Percentiles rank a stretch among this genome's conserved stretches.
phyloP scores from a whole-genome alignment of 1,284 basidiomycete genomes.

The Cutaneotrichosporon sp. region DNA sequence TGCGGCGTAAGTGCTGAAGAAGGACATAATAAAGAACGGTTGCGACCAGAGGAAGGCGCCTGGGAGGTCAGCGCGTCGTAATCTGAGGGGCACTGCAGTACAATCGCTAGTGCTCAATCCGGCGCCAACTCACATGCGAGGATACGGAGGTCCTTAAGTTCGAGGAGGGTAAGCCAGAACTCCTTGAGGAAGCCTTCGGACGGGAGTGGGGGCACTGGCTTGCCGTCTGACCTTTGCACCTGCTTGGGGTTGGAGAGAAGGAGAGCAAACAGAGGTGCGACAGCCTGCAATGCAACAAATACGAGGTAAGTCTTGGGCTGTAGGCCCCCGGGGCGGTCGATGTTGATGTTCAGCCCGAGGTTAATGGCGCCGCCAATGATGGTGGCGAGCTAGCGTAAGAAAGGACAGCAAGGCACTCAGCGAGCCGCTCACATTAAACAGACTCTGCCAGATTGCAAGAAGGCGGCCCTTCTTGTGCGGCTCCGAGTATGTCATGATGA shows the following conservation, averaged over 20 bases:
- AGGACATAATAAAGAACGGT: constrained; percentile 33
- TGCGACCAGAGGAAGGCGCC: constrained; percentile 20
- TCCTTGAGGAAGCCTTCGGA: constrained; percentile 25
- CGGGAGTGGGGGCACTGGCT: constrained; percentile 32
- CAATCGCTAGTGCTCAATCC: no score
- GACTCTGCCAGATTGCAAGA: constrained; percentile 44
- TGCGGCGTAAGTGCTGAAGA: constrained; percentile 31
- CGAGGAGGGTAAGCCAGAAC: constrained; percentile 31
- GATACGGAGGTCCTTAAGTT: constrained; percentile 20
- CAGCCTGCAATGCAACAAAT: constrained; percentile 45
- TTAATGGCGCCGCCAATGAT: constrained; percentile 45
- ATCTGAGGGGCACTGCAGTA: no score
- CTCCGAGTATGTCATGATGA: constrained; percentile 35
- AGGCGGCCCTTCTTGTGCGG: constrained; percentile 34
- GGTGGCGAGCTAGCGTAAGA: constrained; percentile 22
- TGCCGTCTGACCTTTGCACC: constrained; percentile 43
- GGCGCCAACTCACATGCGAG: constrained; percentile 14
- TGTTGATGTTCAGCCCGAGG: constrained; percentile 42
- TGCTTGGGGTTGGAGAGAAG: constrained; percentile 39
- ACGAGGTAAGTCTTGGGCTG: constrained; percentile 43
- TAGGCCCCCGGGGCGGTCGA: constrained; percentile 34
- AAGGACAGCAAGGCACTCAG: no score
- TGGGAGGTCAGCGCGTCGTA: not conserved
- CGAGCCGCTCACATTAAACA: constrained; percentile 23
- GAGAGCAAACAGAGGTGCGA: constrained; percentile 39